Conservation (phyloP, 2,329 filamentous ascomycete genomes). For the Trichoderma sp. region DNA sequence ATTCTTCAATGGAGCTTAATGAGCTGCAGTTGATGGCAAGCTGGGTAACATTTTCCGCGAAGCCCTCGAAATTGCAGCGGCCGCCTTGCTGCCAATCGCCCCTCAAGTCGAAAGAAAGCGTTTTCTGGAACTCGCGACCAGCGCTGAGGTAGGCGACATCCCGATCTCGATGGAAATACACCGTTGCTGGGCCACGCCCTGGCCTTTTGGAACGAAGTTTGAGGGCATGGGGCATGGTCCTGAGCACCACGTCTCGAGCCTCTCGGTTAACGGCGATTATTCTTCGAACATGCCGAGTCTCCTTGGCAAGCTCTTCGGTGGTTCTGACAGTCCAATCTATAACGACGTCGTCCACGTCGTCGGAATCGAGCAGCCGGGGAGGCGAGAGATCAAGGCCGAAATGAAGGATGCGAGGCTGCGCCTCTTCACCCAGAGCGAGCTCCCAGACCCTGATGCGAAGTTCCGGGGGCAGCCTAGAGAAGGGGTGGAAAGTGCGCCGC, state of each 20-base stretch:
- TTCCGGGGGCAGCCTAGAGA: slow-evolving; percentile 40
- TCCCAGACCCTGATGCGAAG: slow-evolving; percentile 42
- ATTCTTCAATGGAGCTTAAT: neutral
- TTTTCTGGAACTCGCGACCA: too few species aligned
- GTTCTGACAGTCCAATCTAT: neutral
- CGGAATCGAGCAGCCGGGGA: neutral
- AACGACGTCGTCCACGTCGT: neutral
- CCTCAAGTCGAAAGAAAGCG: too few species aligned
- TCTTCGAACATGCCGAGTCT: slow-evolving; percentile 37
- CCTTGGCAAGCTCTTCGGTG: slow-evolving; percentile 33
- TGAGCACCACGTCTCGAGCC: slow-evolving; percentile 41
- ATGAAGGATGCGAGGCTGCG: slow-evolving; percentile 33
- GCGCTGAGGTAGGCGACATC: slow-evolving; percentile 39
- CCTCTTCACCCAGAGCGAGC: slow-evolving; percentile 39
- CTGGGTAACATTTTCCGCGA: slow-evolving; percentile 38
- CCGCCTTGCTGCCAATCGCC: too few species aligned
- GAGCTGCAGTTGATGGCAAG: slow-evolving; percentile 34
- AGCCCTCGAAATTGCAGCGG: slow-evolving; percentile 32
- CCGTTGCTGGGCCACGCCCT: slow-evolving; percentile 31
- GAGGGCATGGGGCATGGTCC: slow-evolving; percentile 40
- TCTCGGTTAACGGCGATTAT: slow-evolving; percentile 43
- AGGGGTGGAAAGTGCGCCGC: slow-evolving; percentile 34
- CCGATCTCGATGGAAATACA: slow-evolving; percentile 38
- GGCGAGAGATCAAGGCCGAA: slow-evolving; percentile 16
- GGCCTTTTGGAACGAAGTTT: slow-evolving; percentile 32